These are phyloP conservation scores for Dichomitus squalens DNA, from an alignment of 1,284 basidiomycete genomes.

Conservation along the genomic window DNA sequence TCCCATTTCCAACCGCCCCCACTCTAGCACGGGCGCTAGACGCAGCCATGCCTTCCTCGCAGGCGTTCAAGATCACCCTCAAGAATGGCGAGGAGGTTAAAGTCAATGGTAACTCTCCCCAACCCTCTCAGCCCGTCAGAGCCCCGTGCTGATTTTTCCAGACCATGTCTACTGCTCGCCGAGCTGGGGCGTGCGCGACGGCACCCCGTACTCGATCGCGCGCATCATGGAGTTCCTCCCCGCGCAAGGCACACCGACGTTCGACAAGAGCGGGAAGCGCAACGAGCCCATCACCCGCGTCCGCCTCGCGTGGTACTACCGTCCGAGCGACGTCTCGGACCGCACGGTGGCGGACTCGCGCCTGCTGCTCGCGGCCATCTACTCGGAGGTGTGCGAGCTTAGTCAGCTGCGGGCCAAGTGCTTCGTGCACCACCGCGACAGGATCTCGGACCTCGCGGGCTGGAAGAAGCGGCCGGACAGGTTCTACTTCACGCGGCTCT, in stretches of 20 bases:
- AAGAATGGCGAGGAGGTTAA: slow-evolving; percentile 81
- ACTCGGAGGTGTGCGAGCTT: slow-evolving; percentile 93
- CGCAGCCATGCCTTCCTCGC: slow-evolving; percentile 15
- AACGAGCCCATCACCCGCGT: slow-evolving; percentile 74
- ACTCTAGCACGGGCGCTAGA: slow-evolving; percentile 13
- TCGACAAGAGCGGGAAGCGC: slow-evolving; percentile 51
- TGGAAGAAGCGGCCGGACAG: slow-evolving; percentile 96
- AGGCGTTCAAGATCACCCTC: slow-evolving; percentile 45
- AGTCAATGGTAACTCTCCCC: slow-evolving; percentile 66
- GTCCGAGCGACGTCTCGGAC: slow-evolving; percentile 87
- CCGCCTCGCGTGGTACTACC: slow-evolving; percentile 91
- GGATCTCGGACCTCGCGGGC: slow-evolving; percentile 90
- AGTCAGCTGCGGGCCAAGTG: slow-evolving; percentile 90
- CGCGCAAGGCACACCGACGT: slow-evolving; percentile 59
- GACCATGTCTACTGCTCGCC: slow-evolving; percentile 97
- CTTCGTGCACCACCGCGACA: slow-evolving; percentile 91
- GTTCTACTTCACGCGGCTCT: slow-evolving; percentile 93
- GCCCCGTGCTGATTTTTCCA: slow-evolving; percentile 44
- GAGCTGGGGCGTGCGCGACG: slow-evolving; percentile 87
- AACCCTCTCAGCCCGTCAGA: neutral
- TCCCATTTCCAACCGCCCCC: slow-evolving; percentile 2
- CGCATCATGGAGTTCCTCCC: slow-evolving; percentile 96
- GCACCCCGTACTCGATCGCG: slow-evolving; percentile 91
- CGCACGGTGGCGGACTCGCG: slow-evolving; percentile 85
- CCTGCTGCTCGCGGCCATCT: slow-evolving; percentile 91